A percentile compares a stretch with the other conserved stretches of the same genome.
Conservation (phyloP, 1,284 basidiomycete genomes). For the Neonothopanus nambi region DNA sequence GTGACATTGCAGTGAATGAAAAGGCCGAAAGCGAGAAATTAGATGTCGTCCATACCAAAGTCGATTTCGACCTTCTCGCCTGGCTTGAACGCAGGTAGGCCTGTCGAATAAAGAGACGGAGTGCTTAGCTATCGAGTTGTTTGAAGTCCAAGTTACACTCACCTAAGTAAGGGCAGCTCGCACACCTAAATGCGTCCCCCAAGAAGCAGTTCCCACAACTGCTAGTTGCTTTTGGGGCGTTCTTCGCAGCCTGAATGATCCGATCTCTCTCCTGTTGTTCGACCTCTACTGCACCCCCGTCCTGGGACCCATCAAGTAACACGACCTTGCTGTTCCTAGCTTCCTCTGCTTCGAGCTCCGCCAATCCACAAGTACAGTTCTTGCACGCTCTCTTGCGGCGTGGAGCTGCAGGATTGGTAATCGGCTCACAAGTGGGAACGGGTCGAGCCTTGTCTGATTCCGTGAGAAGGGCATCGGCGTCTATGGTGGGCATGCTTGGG, state of each 20-base stretch:
- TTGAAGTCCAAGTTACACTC: slow-evolving; percentile 30
- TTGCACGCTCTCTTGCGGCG: slow-evolving; percentile 90
- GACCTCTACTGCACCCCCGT: slow-evolving; percentile 62
- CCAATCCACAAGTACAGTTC: slow-evolving; percentile 89
- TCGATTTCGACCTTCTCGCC: slow-evolving; percentile 95
- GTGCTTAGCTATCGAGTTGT: slow-evolving; percentile 13
- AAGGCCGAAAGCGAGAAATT: slow-evolving; percentile 18
- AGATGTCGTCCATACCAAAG: slow-evolving; percentile 87
- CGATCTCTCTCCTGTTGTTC: slow-evolving; percentile 64
- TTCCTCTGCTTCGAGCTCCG: slow-evolving; percentile 90
- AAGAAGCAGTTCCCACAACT: slow-evolving; percentile 98
- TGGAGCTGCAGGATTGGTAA: slow-evolving; percentile 43
- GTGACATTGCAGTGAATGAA: background rate
- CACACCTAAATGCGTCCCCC: slow-evolving; percentile 97
- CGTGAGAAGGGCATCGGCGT: slow-evolving; percentile 76
- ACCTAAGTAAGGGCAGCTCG: slow-evolving; percentile 95
- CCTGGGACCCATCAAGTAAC: slow-evolving; percentile 60
- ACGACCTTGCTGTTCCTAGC: slow-evolving; percentile 59
- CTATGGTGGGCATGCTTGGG: slow-evolving; percentile 41
- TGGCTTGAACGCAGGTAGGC: slow-evolving; percentile 96
- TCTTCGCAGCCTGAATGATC: slow-evolving; percentile 61
- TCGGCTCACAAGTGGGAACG: slow-evolving; percentile 65
- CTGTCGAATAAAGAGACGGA: slow-evolving; percentile 37
- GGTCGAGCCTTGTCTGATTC: slow-evolving; percentile 72
- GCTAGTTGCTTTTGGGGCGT: slow-evolving; percentile 84